Conservation (phyloP, 495 filamentous ascomycete species). For the Podospora didyma region DNA sequence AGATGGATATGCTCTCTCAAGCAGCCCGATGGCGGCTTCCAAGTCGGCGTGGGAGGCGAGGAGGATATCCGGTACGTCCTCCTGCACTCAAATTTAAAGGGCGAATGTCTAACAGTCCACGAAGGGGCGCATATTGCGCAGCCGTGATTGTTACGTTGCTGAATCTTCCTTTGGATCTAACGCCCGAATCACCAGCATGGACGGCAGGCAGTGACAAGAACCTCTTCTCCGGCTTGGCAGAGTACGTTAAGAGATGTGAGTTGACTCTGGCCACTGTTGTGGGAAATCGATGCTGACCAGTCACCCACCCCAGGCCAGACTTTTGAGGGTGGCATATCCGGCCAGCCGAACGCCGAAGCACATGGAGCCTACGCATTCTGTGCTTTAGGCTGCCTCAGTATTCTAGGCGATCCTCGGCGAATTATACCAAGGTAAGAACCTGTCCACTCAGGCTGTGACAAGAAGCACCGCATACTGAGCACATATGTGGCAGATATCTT, state of each 20-base stretch:
- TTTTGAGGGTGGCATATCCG: constrained; percentile 88
- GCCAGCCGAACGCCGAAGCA: constrained; percentile 77
- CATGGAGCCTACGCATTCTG: constrained; percentile 98
- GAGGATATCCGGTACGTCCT: constrained; percentile 75
- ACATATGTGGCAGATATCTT: constrained; percentile 55
- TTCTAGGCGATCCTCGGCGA: constrained; percentile 70
- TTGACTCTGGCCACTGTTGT: neutral
- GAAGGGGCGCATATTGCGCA: constrained; percentile 84
- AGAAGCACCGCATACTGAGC: constrained; percentile 5
- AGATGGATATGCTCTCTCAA: constrained; percentile 82
- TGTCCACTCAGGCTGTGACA: constrained; percentile 11
- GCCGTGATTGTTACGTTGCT: constrained; percentile 77
- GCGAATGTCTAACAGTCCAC: neutral
- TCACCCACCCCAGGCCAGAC: constrained; percentile 67
- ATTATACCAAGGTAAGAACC: constrained; percentile 57
- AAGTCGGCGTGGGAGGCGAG: constrained; percentile 76
- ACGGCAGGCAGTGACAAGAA: constrained; percentile 38
- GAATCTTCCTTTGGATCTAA: constrained; percentile 73
- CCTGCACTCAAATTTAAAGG: too few species aligned
- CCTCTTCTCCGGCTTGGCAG: constrained; percentile 64
- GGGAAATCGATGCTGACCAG: constrained; percentile 5
- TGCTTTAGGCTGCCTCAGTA: constrained; percentile 78
- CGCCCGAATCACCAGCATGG: constrained; percentile 54
- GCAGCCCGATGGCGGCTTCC: constrained; percentile 78
- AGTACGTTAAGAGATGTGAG: constrained; percentile 81